phyloP scores from a whole-genome alignment of 2,329 filamentous ascomycete genomes.

The Ramularia collo-cygni region DNA sequence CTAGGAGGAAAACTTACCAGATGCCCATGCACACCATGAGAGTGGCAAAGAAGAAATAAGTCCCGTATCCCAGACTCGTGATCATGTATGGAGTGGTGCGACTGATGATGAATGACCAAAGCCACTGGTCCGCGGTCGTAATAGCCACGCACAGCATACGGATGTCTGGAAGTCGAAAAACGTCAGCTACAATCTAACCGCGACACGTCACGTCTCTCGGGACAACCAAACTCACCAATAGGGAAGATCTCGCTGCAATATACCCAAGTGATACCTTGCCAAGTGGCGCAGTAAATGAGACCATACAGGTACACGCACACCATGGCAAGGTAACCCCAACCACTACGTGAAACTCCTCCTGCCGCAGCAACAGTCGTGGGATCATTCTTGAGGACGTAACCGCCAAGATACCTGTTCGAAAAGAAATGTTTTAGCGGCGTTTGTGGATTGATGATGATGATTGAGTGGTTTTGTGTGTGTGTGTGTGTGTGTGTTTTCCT shows the following conservation, averaged over 20 bases:
- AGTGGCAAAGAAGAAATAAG: conserved; percentile 34
- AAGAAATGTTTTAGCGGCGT: too few species aligned
- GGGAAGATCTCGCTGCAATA: conserved; percentile 42
- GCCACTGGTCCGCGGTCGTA: conserved; percentile 34
- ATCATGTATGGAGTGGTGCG: conserved; percentile 31
- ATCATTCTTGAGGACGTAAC: conserved; percentile 48
- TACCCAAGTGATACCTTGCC: conserved; percentile 29
- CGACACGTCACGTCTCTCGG: too few species aligned
- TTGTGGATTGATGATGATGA: too few species aligned
- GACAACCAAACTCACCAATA: too few species aligned
- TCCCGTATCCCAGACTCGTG: conserved; percentile 32
- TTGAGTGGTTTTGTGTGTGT: too few species aligned
- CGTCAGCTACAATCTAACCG: too few species aligned
- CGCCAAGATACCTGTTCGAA: conserved; percentile 48
- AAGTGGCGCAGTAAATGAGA: conserved; percentile 45
- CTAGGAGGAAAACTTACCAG: conserved; percentile 31
- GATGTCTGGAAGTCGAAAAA: too few species aligned
- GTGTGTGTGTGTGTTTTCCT: too few species aligned
- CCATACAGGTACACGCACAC: conserved; percentile 51
- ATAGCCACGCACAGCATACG: conserved; percentile 35
- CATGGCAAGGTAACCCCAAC: conserved; percentile 47
- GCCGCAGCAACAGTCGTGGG: conserved; percentile 41
- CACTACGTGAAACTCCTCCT: conserved; percentile 38
- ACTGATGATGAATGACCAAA: conserved; percentile 36
- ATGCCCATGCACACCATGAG: conserved; percentile 47